Evolutionary conservation across 148 eudicot species (phyloP).

Genomic region (Pharnaceum exiguum): DNA sequence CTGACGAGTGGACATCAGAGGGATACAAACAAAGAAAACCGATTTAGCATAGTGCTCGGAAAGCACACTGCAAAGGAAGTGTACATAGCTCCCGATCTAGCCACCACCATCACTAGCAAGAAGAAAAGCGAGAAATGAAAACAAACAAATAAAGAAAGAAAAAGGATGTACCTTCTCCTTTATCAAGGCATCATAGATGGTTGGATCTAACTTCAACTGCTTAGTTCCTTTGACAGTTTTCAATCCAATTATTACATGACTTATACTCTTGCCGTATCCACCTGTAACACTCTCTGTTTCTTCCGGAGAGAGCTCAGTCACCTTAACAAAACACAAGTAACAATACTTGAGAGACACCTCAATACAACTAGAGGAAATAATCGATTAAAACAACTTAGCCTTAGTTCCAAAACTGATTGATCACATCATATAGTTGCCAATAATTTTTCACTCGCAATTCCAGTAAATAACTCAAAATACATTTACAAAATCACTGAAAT

Average conservation of each 20-base stretch:
- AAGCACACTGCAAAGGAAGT: too few species aligned
- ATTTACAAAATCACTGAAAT: too few species aligned
- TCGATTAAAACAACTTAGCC: too few species aligned
- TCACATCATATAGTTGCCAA: too few species aligned
- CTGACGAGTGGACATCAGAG: background rate
- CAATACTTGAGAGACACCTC: background rate
- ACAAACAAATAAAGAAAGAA: background rate
- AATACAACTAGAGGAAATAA: too few species aligned
- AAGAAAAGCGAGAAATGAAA: background rate
- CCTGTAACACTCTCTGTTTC: slow-evolving; percentile 96
- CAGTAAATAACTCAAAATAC: too few species aligned
- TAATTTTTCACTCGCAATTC: too few species aligned
- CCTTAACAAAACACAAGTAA: slow-evolving; percentile 43
- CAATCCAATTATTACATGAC: slow-evolving; percentile 91
- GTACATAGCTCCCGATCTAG: too few species aligned
- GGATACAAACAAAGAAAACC: background rate
- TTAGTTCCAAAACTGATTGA: too few species aligned
- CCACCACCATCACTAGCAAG: too few species aligned
- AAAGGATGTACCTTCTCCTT: slow-evolving; percentile 72
- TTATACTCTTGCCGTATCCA: slow-evolving; percentile 94
- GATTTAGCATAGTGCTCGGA: too few species aligned
- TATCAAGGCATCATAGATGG: slow-evolving; percentile 91
- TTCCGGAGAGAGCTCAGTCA: slow-evolving; percentile 97
- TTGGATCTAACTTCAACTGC: slow-evolving; percentile 93
- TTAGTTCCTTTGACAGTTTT: slow-evolving; percentile 97